Percentiles rank a stretch among this genome's conserved stretches.
phyloP scores from a whole-genome alignment of 495 filamentous ascomycete genomes.

The Astrothelium macrocarpum region DNA sequence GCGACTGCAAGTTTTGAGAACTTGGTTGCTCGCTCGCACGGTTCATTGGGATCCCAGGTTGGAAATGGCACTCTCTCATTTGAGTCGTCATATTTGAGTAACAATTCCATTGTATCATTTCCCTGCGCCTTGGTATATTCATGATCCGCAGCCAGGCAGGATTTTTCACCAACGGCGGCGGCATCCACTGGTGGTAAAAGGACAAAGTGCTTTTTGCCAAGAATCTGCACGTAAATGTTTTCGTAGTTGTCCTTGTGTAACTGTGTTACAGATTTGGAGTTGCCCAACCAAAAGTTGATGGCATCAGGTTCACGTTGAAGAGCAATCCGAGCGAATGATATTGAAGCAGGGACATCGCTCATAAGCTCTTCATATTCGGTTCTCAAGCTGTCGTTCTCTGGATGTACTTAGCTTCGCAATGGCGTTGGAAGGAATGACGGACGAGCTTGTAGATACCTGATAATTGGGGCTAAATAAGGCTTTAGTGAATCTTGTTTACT shows the following conservation, averaged over 20 bases:
- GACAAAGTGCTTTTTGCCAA: slow-evolving; percentile 59
- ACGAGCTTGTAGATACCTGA: slow-evolving; percentile 44
- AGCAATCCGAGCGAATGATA: slow-evolving; percentile 59
- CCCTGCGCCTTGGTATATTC: slow-evolving; percentile 34
- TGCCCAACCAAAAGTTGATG: slow-evolving; percentile 73
- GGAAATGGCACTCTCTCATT: slow-evolving; percentile 48
- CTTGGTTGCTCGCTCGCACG: slow-evolving; percentile 36
- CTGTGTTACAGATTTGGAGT: slow-evolving; percentile 51
- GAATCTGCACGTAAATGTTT: slow-evolving; percentile 67
- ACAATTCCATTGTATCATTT: slow-evolving; percentile 20
- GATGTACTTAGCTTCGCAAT: neutral
- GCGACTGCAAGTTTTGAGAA: slow-evolving; percentile 48
- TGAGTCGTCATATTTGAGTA: slow-evolving; percentile 31
- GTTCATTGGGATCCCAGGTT: slow-evolving; percentile 59
- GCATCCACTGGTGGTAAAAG: slow-evolving; percentile 56
- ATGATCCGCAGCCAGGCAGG: slow-evolving; percentile 36
- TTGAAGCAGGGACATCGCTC: slow-evolving; percentile 42
- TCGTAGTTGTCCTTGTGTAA: slow-evolving; percentile 74
- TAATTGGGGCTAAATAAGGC: slow-evolving; percentile 3
- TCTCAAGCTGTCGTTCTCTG: slow-evolving; percentile 68
- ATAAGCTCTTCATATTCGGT: slow-evolving; percentile 54
- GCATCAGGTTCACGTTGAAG: slow-evolving; percentile 54
- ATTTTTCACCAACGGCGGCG: slow-evolving; percentile 51
- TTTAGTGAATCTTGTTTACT: too few relatives aligned
- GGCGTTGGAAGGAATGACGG: slow-evolving; percentile 6